Evolutionary conservation across 805 yeast genomes (phyloP), one percentile per base, ranked within the genome.

Genomic region (Wickerhamiella alocasiicola): DNA sequence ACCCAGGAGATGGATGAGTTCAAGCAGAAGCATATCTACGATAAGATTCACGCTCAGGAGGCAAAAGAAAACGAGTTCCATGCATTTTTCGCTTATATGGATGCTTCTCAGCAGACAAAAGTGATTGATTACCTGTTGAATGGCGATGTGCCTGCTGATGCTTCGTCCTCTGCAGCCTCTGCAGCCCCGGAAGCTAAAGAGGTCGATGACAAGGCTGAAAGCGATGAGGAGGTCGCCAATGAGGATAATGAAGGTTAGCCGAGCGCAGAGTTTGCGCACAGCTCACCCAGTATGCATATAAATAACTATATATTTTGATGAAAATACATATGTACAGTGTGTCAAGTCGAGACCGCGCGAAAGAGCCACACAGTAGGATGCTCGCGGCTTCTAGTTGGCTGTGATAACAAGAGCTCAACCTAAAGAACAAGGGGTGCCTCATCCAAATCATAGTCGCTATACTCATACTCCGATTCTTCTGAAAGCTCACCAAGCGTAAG

Each of bases 81-180:
- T 48, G 94, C 94, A 1, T 88, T 91, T 56, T 91, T 82, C 60
- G 81, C 81, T 33, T 88, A 82, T 57, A 79, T 91, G 49, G 98
- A 88, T 60, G 75, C 80, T 28, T 84, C 79, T 57, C 70, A 72
- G 20, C 82, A 76, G 16, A 75, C 74, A 31, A 73, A 73, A 25
- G 70, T 74, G 13, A 74, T 77, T 51, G 77, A 74, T 51, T 79
- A 74, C 54, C 45, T 64, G 42, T 56, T 64, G 2, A 64, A 58
- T 15, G 40, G 58, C 12, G 43, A 58, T 32, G 57, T 44, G 21
- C 54, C 47, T 11, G 26, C 26, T 23, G 40, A 31, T 31, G 39
- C 55, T 45, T 44, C 39, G 52, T 12, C 66, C 56, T 42, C 58
- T 43, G 50, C 46, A n/a, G 46, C 52, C 9, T 66, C 65, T 33